Base-by-base conservation (phyloP, 768 basidiomycete species). In the Boletus tylopilopsis region DNA sequence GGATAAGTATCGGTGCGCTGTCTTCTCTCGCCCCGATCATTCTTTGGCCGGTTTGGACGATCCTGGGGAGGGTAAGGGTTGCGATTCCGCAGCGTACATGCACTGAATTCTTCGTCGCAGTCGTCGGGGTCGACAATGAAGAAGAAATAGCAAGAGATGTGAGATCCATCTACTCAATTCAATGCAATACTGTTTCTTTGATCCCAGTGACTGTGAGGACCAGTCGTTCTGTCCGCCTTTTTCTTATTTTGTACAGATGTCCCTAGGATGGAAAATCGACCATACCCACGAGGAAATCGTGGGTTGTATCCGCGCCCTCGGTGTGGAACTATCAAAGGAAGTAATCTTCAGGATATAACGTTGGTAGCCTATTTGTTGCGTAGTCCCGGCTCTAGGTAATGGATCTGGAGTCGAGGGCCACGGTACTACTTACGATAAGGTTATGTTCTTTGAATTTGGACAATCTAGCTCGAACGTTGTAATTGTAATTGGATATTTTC, bases 1-100 rank as follows among this genome's bases (percentile, higher is more conserved):
- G 9, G 82, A 91, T 29, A 72, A 71, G 55, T 69, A 82, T 61
- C 76, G 81, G 64, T 89, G 90, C 64, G 82, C 80, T 21, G 78
- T 75, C 58, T 94, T 86, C 64, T 81, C 83, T 16, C 67, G 77
- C 35, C 83, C 81, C n/a, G 74, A 77, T 29, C 77, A 77, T 51
- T 87, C 81, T 1, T 67, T 73, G 25, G 64, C 61, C 40, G 64
- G 64, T 27, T 48, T 68, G 25, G 62, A 68, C 18, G 62, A 64
- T 47, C 51, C 59, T 45, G 56, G 46, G 34, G 58, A 61, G 40
- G 59, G 73, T 70, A 42, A 51, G 54, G 18, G 10, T 34, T 23
- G 34, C 33, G 36, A 48, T 8, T 5, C 23, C 13, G 12, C n/a
- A 19, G 24, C 21, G 3, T 41, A 10, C 41, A 23, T 40, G 32